phyloP scores from a whole-genome alignment of 1,284 basidiomycete species.

The Austroboletus novae-zelandiae region DNA sequence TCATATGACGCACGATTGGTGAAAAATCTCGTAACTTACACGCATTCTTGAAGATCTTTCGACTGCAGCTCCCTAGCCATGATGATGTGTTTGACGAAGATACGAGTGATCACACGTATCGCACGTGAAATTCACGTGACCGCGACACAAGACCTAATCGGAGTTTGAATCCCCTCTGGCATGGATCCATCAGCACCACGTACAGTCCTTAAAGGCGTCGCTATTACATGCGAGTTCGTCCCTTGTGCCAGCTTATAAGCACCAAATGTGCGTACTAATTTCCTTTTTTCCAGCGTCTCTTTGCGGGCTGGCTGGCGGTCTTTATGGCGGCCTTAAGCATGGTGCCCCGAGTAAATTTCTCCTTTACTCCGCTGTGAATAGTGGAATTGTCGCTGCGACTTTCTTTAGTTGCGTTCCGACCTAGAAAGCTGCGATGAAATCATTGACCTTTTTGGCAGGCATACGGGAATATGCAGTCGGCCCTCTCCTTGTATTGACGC shows the following conservation, averaged over 20 bases:
- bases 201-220: conserved; percentile 52
- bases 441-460: conserved; percentile 38
- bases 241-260: conserved; percentile 19
- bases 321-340: conserved; percentile 50
- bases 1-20: background rate
- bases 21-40: conserved; percentile 19
- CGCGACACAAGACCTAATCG: background rate
- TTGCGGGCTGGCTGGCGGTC: conserved; percentile 50
- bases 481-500: conserved; percentile 45
- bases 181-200: conserved; percentile 42
- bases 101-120: conserved; percentile 8
- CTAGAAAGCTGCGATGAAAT: background rate
- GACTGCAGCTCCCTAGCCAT: conserved; percentile 32
- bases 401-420: conserved; percentile 62
- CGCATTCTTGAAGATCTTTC: conserved; percentile 36
- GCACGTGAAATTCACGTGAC: conserved; percentile 15
- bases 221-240: conserved; percentile 76
- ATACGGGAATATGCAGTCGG: conserved; percentile 64
- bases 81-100: background rate
- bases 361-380: conserved; percentile 55
- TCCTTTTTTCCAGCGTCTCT: conserved; percentile 38
- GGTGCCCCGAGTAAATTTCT: conserved; percentile 37
- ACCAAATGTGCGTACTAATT: conserved; percentile 11
- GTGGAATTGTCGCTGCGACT: conserved; percentile 59
- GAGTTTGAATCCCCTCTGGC: background rate